phyloP scores from a whole-genome alignment of 2,329 filamentous ascomycete genomes.

The Scorias spongiosa region DNA sequence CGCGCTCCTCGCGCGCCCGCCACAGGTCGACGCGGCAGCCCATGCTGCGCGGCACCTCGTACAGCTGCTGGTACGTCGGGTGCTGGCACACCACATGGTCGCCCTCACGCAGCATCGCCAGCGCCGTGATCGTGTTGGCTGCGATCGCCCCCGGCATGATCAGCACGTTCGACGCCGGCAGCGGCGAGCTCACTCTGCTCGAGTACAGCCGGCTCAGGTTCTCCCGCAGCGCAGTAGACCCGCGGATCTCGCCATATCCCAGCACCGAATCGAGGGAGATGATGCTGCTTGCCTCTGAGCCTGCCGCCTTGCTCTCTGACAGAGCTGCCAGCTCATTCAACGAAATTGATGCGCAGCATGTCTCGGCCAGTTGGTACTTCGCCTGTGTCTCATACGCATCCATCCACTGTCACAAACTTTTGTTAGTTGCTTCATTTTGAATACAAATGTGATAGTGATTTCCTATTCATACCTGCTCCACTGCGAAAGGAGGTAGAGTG shows the following conservation, averaged over 20 bases:
- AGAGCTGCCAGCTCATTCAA: slow-evolving; percentile 49
- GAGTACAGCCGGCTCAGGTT: slow-evolving; percentile 53
- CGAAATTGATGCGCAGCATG: slow-evolving; percentile 61
- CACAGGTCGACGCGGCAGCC: slow-evolving; percentile 67
- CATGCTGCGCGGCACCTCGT: slow-evolving; percentile 55
- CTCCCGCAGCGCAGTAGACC: slow-evolving; percentile 46
- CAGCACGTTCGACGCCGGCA: slow-evolving; percentile 49
- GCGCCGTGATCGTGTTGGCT: slow-evolving; percentile 71
- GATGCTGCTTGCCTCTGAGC: slow-evolving; percentile 24
- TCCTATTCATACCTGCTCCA: slow-evolving; percentile 44
- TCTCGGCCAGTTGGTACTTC: slow-evolving; percentile 61
- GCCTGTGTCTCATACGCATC: slow-evolving; percentile 36
- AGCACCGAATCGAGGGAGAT: slow-evolving; percentile 42
- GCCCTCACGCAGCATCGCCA: slow-evolving; percentile 53
- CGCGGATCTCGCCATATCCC: slow-evolving; percentile 59
- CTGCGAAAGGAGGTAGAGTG: slow-evolving; percentile 39
- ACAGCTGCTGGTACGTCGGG: slow-evolving; percentile 77
- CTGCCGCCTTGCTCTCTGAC: slow-evolving; percentile 35
- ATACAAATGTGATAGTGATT: background rate
- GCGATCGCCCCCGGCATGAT: slow-evolving; percentile 63
- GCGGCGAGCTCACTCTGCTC: slow-evolving; percentile 31
- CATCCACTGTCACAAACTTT: slow-evolving; percentile 35
- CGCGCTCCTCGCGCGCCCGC: slow-evolving; percentile 49
- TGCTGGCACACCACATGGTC: slow-evolving; percentile 81
- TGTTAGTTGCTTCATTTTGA: slow-evolving; percentile 6